Evolutionary conservation across 1,284 basidiomycete species (phyloP).

Genomic region (Inonotus obliquus): DNA sequence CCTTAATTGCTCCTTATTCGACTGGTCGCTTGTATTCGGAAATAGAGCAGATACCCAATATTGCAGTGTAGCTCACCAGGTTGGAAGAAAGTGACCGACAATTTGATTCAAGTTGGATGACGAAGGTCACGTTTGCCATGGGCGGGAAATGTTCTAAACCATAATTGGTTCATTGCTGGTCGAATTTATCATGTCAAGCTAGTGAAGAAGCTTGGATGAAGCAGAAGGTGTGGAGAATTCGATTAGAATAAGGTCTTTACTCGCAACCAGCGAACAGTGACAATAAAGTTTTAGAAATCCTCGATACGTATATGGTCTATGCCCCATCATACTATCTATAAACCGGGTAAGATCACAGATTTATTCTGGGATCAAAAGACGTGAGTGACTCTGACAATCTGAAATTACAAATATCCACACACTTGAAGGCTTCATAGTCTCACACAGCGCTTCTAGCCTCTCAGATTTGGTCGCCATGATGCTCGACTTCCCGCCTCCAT

Average conservation of each 20-base stretch:
- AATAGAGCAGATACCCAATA: neutral
- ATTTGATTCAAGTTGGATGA: neutral
- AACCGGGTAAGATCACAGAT: too few species aligned
- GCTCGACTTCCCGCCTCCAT: neutral
- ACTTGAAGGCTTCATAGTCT: neutral
- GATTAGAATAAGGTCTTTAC: too few species aligned
- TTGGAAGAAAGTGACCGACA: neutral
- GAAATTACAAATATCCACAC: neutral
- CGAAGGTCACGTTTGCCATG: neutral
- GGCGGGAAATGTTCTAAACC: neutral
- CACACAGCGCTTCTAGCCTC: neutral
- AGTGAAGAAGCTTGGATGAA: neutral
- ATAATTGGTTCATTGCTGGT: neutral
- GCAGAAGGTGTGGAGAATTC: neutral
- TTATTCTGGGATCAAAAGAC: too few species aligned
- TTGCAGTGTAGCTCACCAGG: neutral
- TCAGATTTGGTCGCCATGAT: neutral
- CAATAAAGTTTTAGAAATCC: too few species aligned
- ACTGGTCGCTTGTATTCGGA: neutral
- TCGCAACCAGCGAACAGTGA: too few species aligned
- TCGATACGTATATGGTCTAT: too few species aligned
- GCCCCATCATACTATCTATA: too few species aligned
- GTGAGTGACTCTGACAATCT: too few species aligned
- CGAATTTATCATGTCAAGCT: neutral
- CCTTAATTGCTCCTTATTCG: neutral